phyloP scores from a whole-genome alignment of 1,284 basidiomycete species.

The Blastosporella zonata region DNA sequence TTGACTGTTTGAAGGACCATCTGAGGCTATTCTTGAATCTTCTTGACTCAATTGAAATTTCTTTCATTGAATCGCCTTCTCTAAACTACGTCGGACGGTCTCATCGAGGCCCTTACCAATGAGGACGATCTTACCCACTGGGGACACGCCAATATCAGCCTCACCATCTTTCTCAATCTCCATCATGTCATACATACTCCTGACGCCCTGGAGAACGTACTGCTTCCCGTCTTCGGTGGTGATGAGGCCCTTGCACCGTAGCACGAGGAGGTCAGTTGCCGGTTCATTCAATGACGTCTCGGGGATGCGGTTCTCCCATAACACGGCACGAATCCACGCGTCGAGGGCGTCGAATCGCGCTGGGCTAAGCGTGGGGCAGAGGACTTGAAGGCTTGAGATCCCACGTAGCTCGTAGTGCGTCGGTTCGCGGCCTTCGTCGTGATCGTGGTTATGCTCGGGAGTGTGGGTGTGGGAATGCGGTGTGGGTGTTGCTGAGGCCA shows the following conservation, averaged over 20 bases:
- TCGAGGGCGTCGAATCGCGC: constrained; percentile 54
- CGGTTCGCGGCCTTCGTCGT: constrained; percentile 34
- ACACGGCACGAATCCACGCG: constrained; percentile 71
- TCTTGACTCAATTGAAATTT: no score
- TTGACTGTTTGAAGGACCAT: no score
- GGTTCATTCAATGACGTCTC: constrained; percentile 19
- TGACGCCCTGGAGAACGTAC: constrained; percentile 83
- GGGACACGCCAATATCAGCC: constrained; percentile 43
- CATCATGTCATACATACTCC: constrained; percentile 79
- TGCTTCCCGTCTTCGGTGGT: constrained; percentile 48
- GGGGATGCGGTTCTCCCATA: constrained; percentile 70
- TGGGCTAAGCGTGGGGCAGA: constrained; percentile 54
- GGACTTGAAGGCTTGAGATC: constrained; percentile 71
- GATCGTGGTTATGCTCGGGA: constrained; percentile 24
- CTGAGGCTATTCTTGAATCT: no score
- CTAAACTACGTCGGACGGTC: constrained; percentile 49
- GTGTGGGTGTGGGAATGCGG: neutral
- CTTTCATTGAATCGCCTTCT: constrained; percentile 23
- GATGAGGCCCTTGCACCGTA: constrained; percentile 85
- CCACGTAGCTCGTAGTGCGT: constrained; percentile 65
- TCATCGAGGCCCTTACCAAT: constrained; percentile 79
- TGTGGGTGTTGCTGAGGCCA: neutral
- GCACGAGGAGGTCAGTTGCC: constrained; percentile 47
- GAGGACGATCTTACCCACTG: constrained; percentile 78
- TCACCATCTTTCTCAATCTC: constrained; percentile 41